Conservation (phyloP, 495 filamentous ascomycete genomes). For the Chaetomium cochliodes region DNA sequence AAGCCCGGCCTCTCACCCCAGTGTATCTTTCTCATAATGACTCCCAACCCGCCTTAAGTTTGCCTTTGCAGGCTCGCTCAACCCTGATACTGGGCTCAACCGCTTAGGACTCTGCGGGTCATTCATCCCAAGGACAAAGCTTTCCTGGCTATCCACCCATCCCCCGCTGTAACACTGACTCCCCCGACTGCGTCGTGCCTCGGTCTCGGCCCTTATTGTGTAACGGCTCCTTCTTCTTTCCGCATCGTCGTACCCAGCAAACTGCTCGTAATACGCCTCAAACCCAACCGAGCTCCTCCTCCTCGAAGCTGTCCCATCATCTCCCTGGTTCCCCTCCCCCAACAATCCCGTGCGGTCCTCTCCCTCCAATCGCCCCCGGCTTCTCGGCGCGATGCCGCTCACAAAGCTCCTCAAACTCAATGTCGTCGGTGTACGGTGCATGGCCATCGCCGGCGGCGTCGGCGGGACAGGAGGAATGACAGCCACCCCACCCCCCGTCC, state of each 20-base stretch:
- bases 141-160: slow-evolving; percentile 33
- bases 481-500: background rate
- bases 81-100: slow-evolving; percentile 30
- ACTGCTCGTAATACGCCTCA: slow-evolving; percentile 33
- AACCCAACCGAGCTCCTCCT: slow-evolving; percentile 29
- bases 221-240: slow-evolving; percentile 20
- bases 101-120: slow-evolving; percentile 34
- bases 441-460: slow-evolving; percentile 15
- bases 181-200: slow-evolving; percentile 14
- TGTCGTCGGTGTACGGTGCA: slow-evolving; percentile 32
- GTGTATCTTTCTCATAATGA: background rate
- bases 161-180: slow-evolving; percentile 17
- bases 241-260: slow-evolving; percentile 12
- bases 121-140: slow-evolving; percentile 31
- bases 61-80: slow-evolving; percentile 14
- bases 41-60: background rate
- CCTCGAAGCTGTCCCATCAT: slow-evolving; percentile 11
- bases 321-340: slow-evolving; percentile 6
- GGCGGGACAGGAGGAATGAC: slow-evolving; percentile 15
- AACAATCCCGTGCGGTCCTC: slow-evolving; percentile 18
- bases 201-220: background rate
- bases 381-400: slow-evolving; percentile 29
- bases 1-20: background rate
- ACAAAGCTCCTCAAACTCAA: slow-evolving; percentile 36
- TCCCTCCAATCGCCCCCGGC: slow-evolving; percentile 18